Percentiles rank a stretch among this genome's conserved stretches.
These are phyloP conservation scores for Aethionema arabicum DNA, from an alignment of 345 rosid species.

Conservation along the genomic window DNA sequence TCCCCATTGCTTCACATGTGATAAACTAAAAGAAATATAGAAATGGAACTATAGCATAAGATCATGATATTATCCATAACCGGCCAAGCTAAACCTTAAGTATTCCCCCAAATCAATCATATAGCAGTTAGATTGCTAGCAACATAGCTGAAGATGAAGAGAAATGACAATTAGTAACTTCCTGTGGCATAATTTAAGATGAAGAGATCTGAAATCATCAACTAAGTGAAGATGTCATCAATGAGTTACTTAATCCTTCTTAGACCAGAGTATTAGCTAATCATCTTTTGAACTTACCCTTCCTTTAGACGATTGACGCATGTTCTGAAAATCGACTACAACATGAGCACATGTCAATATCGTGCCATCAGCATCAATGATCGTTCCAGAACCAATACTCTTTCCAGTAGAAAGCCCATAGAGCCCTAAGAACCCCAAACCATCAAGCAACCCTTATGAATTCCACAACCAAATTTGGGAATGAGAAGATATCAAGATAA, in stretches of 20 bases:
- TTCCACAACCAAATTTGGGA: not conserved
- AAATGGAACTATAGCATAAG: too few relatives aligned
- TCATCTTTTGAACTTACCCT: slow-evolving; percentile 44
- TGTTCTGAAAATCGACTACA: slow-evolving; percentile 61
- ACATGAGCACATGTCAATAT: slow-evolving; percentile 93
- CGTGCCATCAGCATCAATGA: slow-evolving; percentile 77
- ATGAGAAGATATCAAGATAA: not conserved
- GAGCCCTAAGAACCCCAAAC: slow-evolving; percentile 38
- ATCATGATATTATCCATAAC: too few relatives aligned
- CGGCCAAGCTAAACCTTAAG: too few relatives aligned
- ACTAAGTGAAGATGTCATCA: not conserved
- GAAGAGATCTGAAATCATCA: not conserved
- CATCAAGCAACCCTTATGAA: not conserved
- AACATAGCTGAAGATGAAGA: not conserved
- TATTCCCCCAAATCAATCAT: too few relatives aligned
- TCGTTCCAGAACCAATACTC: slow-evolving; percentile 83
- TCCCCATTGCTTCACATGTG: too few relatives aligned
- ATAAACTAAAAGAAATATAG: too few relatives aligned
- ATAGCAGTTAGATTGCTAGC: too few relatives aligned
- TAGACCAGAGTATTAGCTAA: not conserved
- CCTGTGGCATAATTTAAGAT: not conserved
- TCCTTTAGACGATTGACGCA: slow-evolving; percentile 51
- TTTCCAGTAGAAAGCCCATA: slow-evolving; percentile 53
- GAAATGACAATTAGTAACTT: not conserved
- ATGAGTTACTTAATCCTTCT: not conserved